A percentile compares a stretch with the other conserved stretches of the same genome.
Conservation (phyloP, 176 grass and related monocot species). For the Oryza punctata region DNA sequence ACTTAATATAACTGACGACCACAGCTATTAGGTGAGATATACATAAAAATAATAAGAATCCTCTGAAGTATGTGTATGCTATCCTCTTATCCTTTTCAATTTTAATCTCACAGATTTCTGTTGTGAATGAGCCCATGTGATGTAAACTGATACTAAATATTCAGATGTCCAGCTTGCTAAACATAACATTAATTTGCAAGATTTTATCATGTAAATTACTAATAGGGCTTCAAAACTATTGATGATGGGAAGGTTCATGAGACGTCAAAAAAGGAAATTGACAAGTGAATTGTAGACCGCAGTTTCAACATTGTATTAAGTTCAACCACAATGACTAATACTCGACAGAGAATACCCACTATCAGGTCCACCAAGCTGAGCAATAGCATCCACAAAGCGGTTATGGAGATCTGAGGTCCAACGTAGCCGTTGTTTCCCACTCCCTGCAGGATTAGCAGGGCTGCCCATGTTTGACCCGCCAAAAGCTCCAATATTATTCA, state of each 20-base stretch:
- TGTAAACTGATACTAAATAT: background rate
- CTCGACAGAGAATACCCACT: conserved; percentile 78
- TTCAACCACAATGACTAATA: conserved; percentile 28
- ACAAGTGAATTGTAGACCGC: conserved; percentile 4
- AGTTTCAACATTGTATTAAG: conserved; percentile 9
- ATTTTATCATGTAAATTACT: background rate
- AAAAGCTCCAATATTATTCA: conserved; percentile 57
- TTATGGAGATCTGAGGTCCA: conserved; percentile 98
- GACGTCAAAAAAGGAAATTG: conserved; percentile 19
- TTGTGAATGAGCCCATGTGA: background rate
- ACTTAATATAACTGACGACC: conserved; percentile 32
- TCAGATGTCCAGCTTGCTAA: background rate
- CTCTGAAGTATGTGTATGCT: background rate
- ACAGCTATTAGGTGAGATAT: conserved; percentile 24
- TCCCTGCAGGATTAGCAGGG: conserved; percentile 57
- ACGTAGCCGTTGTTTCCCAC: conserved; percentile 78
- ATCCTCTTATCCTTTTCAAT: background rate
- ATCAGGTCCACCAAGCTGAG: conserved; percentile 96
- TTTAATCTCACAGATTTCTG: background rate
- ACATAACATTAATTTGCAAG: background rate
- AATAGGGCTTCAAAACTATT: background rate
- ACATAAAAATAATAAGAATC: conserved; percentile 17
- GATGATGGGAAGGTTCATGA: conserved; percentile 1
- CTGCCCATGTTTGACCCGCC: conserved; percentile 61
- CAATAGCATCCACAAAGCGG: conserved; percentile 95